Conservation (phyloP, 148 eudicot species). For the Diospyros kaki region DNA sequence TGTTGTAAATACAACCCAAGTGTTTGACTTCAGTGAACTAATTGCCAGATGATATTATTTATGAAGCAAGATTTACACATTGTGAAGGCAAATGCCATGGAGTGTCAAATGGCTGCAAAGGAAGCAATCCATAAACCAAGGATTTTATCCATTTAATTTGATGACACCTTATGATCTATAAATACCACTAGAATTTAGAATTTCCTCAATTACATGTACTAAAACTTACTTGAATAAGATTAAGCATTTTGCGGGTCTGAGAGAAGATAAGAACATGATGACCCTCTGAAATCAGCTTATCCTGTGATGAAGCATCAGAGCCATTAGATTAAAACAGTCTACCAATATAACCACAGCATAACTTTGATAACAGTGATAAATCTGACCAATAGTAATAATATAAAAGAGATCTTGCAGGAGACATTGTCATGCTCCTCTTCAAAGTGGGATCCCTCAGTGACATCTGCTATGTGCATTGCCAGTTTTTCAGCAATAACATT, state of each 20-base stretch:
- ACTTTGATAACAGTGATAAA: constrained; percentile 5
- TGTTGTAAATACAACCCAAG: neutral
- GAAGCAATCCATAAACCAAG: neutral
- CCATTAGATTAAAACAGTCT: neutral
- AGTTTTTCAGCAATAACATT: constrained; percentile 75
- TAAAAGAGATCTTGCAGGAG: constrained; percentile 94
- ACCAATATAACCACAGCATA: constrained; percentile 10
- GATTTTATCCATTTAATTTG: neutral
- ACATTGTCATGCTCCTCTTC: constrained; percentile 56
- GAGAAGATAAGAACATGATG: constrained; percentile 95
- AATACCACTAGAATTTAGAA: neutral
- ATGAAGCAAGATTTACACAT: neutral
- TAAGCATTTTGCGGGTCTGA: constrained; percentile 95
- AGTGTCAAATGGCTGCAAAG: neutral
- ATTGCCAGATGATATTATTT: neutral
- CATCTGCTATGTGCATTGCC: constrained; percentile 80
- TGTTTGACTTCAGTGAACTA: neutral
- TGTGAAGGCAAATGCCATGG: neutral
- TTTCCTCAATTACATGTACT: neutral
- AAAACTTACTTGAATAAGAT: constrained; percentile 74
- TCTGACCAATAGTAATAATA: constrained; percentile 74
- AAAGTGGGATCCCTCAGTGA: constrained; percentile 51
- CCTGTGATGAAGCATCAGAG: constrained; percentile 33
- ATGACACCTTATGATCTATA: neutral
- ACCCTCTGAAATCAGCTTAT: constrained; percentile 66